Evolutionary conservation across 768 basidiomycete genomes (phyloP), one percentile per base, ranked within the genome.

Genomic region (Russula abietina): DNA sequence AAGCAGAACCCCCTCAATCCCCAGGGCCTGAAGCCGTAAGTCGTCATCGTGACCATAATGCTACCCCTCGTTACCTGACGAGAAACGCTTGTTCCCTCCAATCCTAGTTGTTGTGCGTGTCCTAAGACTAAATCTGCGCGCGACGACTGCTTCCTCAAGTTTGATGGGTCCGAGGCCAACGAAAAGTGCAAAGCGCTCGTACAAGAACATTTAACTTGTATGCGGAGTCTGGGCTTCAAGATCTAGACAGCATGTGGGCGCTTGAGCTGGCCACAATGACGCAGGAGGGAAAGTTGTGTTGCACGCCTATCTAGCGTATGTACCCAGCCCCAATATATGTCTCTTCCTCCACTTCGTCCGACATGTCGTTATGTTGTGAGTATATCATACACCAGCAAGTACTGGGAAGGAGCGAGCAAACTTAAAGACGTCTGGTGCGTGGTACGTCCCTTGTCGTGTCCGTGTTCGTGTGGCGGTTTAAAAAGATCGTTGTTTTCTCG

Each of bases 1-100:
- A 86, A 84, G 70, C 76, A 82, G 78, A 97, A 97, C 72, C 93
- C 92, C 9, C 75, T 95, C 60, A 98, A 98, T 73, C 96, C 96
- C 0, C 70, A 93, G 70, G 94, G 94, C n/a, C 75, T 97, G 57
- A 99, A 98, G 73, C 90, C 96, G 96, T 97, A 73, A 62, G 92
- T 78, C 30, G 12, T 32, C n/a, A 10, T n/a, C 17, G 17, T 28
- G 16, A 17, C 11, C 24, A 24, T 19, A n/a, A n/a, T 19, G 41
- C 10, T 16, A 30, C 24, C 22, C 43, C 38, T 28, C 8, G n/a
- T n/a, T n/a, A n/a, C 52, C 45, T 59, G 56, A 43, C 51, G 49
- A 24, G 22, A 46, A 46, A 46, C 2, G 3, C n/a, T 11, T 48
- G 26, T 2, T 30, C 28, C 28, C 14, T n/a, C 9, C 54, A 30